phyloP scores from a whole-genome alignment of 305 asterid species.

The Fraxinus ornus region DNA sequence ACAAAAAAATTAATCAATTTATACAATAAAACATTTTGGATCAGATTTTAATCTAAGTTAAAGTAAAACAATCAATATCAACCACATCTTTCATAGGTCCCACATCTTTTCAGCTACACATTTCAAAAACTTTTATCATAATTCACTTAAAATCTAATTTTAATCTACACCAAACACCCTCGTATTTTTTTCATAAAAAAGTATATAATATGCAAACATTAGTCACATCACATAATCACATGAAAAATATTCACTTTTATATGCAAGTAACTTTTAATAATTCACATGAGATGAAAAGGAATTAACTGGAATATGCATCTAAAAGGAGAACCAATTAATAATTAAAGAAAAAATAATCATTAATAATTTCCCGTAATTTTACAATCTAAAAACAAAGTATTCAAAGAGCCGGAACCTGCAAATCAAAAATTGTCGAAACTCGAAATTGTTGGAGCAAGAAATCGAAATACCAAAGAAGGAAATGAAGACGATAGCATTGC shows the following conservation, averaged over 20 bases:
- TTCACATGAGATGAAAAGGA: background rate
- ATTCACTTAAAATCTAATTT: too few relatives aligned
- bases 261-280: background rate
- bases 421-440: background rate
- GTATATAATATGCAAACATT: background rate
- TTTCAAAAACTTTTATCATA: too few relatives aligned
- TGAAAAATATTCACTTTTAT: background rate
- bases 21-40: too few relatives aligned
- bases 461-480: background rate
- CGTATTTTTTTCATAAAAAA: background rate
- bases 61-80: too few relatives aligned
- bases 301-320: background rate
- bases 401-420: background rate
- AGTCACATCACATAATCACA: background rate
- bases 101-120: too few relatives aligned
- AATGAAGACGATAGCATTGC: conserved; percentile 58
- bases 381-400: background rate
- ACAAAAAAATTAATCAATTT: too few relatives aligned
- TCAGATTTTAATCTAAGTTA: too few relatives aligned
- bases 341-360: background rate
- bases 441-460: background rate
- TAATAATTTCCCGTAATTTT: background rate
- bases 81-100: too few relatives aligned
- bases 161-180: too few relatives aligned
- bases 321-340: background rate